A percentile compares a stretch with the other conserved stretches of the same genome.
Conservation (phyloP, 805 yeast species). For the Candida golubevii region DNA sequence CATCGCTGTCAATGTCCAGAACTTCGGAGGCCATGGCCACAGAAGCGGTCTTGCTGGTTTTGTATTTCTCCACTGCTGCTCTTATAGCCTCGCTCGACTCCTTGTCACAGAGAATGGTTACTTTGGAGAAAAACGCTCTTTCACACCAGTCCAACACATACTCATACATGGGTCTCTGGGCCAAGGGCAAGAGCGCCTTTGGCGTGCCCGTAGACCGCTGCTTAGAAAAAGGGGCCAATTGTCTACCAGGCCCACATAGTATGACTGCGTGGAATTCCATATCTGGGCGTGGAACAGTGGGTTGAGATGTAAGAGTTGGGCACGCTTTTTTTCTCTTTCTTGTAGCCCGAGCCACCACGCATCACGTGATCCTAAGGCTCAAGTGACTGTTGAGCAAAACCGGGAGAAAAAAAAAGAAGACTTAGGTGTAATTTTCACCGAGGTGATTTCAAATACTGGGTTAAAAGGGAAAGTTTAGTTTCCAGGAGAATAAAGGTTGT, state of each 20-base stretch:
- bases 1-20: constrained; percentile 16
- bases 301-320: no score
- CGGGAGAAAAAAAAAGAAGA: no score
- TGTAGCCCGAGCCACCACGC: no score
- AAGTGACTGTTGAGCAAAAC: no score
- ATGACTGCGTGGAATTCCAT: constrained; percentile 94
- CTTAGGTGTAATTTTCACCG: no score
- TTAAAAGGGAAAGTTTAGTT: no score
- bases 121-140: constrained; percentile 68
- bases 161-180: constrained; percentile 82
- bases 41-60: constrained; percentile 30
- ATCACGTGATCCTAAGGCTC: no score
- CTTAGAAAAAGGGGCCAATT: constrained; percentile 67
- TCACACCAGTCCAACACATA: constrained; percentile 93
- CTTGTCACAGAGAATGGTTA: constrained; percentile 57
- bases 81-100: constrained; percentile 45
- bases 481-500: no score
- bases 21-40: constrained; percentile 10
- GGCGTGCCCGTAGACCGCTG: constrained; percentile 61
- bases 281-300: not conserved
- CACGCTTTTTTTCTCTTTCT: no score
- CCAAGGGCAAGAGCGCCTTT: constrained; percentile 86
- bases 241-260: constrained; percentile 80
- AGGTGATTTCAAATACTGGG: no score
- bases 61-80: constrained; percentile 46